Conservation (phyloP, 1,139 yeast species). For the Arxiozyma slooffiae region DNA sequence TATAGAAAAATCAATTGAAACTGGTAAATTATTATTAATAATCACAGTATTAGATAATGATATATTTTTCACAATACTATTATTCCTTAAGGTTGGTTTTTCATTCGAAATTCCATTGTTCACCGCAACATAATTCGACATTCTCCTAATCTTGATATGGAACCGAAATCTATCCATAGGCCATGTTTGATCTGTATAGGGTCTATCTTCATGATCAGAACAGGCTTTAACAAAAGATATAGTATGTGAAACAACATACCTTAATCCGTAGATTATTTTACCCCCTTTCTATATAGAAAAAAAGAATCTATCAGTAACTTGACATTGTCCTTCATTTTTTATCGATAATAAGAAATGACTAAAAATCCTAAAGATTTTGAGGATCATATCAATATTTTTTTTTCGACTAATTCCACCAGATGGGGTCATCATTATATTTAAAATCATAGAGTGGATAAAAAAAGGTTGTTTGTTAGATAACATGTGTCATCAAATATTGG, state of each 20-base stretch:
- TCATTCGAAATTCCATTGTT: not conserved
- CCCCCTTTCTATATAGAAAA: conserved; percentile 3
- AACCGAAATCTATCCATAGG: conserved; percentile 24
- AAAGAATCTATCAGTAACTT: conserved; percentile 13
- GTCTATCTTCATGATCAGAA: conserved; percentile 19
- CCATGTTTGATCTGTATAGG: conserved; percentile 17
- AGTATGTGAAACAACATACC: conserved; percentile 12
- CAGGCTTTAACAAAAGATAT: conserved; percentile 11
- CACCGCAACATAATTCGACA: conserved; percentile 2
- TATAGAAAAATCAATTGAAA: not conserved
- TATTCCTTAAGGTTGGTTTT: not conserved
- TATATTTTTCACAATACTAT: not conserved
- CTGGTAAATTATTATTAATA: not conserved
- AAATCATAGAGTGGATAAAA: conserved; percentile 12
- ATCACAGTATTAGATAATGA: not conserved
- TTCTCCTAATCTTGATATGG: conserved; percentile 17
- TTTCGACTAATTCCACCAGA: conserved; percentile 7
- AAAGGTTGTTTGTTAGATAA: conserved; percentile 11
- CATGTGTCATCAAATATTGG: conserved; percentile 14
- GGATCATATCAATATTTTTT: conserved; percentile 12
- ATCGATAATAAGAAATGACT: conserved; percentile 7
- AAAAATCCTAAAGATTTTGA: conserved; percentile 15
- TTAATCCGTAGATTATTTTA: conserved; percentile 12
- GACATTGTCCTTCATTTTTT: conserved; percentile 5
- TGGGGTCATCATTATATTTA: conserved; percentile 12